Conservation (phyloP, 495 filamentous ascomycete genomes). For the Daldinia concentrica region DNA sequence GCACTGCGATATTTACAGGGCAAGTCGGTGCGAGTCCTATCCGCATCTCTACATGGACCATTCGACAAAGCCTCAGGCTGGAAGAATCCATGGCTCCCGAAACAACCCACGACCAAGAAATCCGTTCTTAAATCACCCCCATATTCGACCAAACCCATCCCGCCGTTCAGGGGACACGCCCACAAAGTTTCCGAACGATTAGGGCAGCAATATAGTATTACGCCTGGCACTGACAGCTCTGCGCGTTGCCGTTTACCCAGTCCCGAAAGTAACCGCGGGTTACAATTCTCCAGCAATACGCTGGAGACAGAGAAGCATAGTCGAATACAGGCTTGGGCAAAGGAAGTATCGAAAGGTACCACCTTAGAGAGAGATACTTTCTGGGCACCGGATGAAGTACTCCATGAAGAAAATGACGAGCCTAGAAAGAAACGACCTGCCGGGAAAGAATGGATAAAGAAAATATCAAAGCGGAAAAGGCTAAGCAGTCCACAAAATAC, state of each 20-base stretch:
- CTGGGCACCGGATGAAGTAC: slow-evolving; percentile 39
- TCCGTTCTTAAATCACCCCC: slow-evolving; percentile 20
- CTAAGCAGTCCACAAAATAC: slow-evolving; percentile 28
- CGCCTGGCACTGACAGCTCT: slow-evolving; percentile 24
- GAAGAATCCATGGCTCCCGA: slow-evolving; percentile 70
- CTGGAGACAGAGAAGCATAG: slow-evolving; percentile 15
- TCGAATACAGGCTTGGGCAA: slow-evolving; percentile 43
- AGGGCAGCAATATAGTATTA: slow-evolving; percentile 13
- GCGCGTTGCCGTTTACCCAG: slow-evolving; percentile 44
- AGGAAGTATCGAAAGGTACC: slow-evolving; percentile 16
- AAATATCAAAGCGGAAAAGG: slow-evolving; percentile 36
- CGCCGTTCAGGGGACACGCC: slow-evolving; percentile 1
- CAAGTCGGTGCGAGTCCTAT: slow-evolving; percentile 65
- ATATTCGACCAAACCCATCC: slow-evolving; percentile 9
- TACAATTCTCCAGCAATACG: slow-evolving; percentile 11
- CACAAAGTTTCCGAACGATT: slow-evolving; percentile 1
- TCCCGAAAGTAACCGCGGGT: slow-evolving; percentile 42
- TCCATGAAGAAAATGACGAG: not conserved
- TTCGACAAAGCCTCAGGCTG: slow-evolving; percentile 65
- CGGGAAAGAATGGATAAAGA: slow-evolving; percentile 41
- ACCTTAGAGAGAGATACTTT: slow-evolving; percentile 39
- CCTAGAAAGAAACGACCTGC: slow-evolving; percentile 35
- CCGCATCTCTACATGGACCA: slow-evolving; percentile 69
- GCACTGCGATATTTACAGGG: slow-evolving; percentile 69
- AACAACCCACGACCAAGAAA: slow-evolving; percentile 22